phyloP scores from a whole-genome alignment of 495 filamentous ascomycete species.

The Talaromyces borbonicus region DNA sequence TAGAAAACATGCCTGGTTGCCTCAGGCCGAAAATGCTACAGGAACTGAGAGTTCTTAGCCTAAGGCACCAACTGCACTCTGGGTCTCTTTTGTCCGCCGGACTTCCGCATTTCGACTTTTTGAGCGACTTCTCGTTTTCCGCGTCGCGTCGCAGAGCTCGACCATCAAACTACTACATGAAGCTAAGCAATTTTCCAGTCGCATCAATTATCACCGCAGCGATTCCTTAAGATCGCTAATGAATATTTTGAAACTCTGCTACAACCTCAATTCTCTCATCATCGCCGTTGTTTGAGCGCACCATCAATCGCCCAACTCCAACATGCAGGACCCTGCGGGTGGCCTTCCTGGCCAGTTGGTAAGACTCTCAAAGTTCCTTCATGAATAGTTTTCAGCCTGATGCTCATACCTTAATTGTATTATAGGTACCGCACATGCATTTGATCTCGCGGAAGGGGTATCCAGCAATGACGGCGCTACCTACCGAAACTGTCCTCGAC shows the following conservation, averaged over 20 bases:
- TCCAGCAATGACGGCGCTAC: conserved; percentile 53
- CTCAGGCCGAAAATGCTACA: background rate
- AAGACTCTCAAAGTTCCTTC: conserved; percentile 16
- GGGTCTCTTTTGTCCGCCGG: conserved; percentile 12
- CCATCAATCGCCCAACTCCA: conserved; percentile 12
- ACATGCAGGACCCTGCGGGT: conserved; percentile 56
- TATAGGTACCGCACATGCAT: conserved; percentile 76
- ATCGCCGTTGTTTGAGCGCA: background rate
- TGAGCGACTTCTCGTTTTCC: conserved; percentile 25
- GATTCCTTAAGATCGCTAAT: background rate
- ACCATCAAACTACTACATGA: background rate
- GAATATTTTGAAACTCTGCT: too few species aligned
- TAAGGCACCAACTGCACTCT: background rate
- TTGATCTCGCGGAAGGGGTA: conserved; percentile 69
- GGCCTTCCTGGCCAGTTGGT: conserved; percentile 55
- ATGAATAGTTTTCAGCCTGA: conserved; percentile 1
- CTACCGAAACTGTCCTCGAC: conserved; percentile 59
- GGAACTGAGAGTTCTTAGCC: background rate
- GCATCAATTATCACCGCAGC: background rate
- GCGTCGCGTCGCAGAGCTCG: conserved; percentile 39
- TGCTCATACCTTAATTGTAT: conserved; percentile 12
- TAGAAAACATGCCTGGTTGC: background rate
- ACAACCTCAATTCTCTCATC: too few species aligned
- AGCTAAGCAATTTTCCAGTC: background rate
- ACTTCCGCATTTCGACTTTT: conserved; percentile 14